Evolutionary conservation across 2,329 filamentous ascomycete genomes (phyloP), one percentile per base, ranked within the genome.

Genomic region (Calonectria hawksworthii): DNA sequence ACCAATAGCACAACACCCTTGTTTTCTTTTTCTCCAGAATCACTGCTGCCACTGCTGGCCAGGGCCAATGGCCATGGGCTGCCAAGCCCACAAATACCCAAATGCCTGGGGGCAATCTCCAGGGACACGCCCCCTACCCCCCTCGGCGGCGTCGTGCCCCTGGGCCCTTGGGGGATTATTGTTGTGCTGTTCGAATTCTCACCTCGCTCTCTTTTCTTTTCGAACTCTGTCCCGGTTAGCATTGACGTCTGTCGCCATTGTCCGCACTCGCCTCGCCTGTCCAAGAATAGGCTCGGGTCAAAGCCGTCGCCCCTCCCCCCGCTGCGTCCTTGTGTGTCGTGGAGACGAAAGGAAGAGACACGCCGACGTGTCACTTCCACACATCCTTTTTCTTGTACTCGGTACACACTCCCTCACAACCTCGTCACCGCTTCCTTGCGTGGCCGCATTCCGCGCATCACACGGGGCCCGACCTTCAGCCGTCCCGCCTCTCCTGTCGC

Each of bases 1-100:
- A 73, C 79, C 79, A 80, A 80, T 80, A 70, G 79, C 54, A 80
- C 76, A 80, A 80, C 77, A 80, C 79, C 67, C 59, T 74, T 74
- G 77, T 76, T 80, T 80, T 80, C 77, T 79, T 79, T 78, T 79
- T 78, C 74, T 76, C 74, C 70, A 30, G 63, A 67, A 76, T 79
- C 72, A 26, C 71, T 75, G 76, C 41, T 36, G 65, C 51, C n/a
- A 34, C 30, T 30, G 51, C 28, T 38, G 32, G 32, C 34, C 54
- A 21, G 38, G 67, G 38, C 67, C 65, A 68, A 54, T 68, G 36
- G 28, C 38, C 66, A 56, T 30, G 18, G 36, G 61, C 44, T 32
- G 26, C 34, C 50, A 18, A 63, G 67, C 59, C 71, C 75, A 74
- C 76, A 68, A 72, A 67, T 70, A 68, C 47, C 54, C 72, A 52